Base-by-base conservation (phyloP, 2,329 filamentous ascomycete genomes). In the Rhytidhysteron rufulum region DNA sequence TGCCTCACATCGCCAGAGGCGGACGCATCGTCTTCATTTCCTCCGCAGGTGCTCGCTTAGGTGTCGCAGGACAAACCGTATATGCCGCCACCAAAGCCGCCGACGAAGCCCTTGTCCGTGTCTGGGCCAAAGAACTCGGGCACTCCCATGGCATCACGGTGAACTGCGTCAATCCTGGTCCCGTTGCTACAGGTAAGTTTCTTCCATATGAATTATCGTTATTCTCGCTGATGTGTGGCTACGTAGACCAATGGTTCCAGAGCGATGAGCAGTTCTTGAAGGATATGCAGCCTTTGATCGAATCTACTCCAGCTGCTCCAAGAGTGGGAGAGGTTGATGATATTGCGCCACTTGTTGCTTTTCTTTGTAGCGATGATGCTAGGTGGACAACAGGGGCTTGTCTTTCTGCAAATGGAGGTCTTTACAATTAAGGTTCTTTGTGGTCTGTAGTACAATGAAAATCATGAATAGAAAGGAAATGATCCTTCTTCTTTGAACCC, bases 161-260 rank as follows among this genome's bases (percentile, higher is more conserved):
- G 16, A 82, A 82, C 47, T 65, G 68, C 2, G 71, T 82, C 4
- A 72, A 72, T n/a, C 77, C 77, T 0, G 79, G 78, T 0, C 77
- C 78, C 0, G 72, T 80, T 3, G 69, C 69, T 1, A 47, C 58
- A 37, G 66, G 68, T 4, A 63, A 77, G n/a, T 58, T 75, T 10
- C 62, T 69, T 25, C 62, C 65, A 51, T 20, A 17, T 20, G 33
- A n/a, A n/a, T 41, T 27, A 13, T 9, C 25, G n/a, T 29, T 9
- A 29, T 9, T 29, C n/a, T n/a, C 25, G n/a, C n/a, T 29, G 25
- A n/a, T 29, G 9, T 29, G 9, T 29, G n/a, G 9, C 25, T 29
- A 29, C 9, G 25, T 9, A 29, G 25, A 29, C 9, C 9, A 29
- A n/a, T 29, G 25, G n/a, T 29, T 30, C 27, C 4, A 30, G 16